Conservation (phyloP, 1,284 basidiomycete species). For the Tylopilus sp. region DNA sequence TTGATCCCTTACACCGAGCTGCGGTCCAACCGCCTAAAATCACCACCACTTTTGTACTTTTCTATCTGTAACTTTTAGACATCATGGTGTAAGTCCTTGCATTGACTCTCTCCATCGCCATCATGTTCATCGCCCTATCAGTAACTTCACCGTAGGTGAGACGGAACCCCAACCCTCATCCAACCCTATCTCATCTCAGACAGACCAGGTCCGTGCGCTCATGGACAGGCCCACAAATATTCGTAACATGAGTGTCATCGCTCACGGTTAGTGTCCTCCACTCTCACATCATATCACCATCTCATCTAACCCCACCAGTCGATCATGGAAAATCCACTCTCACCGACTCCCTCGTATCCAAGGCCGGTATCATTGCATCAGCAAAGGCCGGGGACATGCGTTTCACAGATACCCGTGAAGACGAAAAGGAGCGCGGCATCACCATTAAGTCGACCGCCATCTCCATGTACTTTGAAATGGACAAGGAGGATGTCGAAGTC, state of each 20-base stretch:
- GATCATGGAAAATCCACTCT: constrained; percentile 99
- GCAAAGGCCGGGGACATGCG: constrained; percentile 97
- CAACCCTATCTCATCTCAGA: constrained; percentile 16
- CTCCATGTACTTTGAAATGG: constrained; percentile 98
- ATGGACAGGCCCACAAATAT: constrained; percentile 94
- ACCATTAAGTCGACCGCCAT: constrained; percentile 99
- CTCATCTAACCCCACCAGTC: constrained; percentile 53
- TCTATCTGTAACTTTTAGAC: constrained; percentile 46
- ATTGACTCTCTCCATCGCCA: constrained; percentile 10
- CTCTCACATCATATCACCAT: constrained; percentile 13
- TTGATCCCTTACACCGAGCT: constrained; percentile 14
- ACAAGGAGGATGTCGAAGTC: constrained; percentile 81
- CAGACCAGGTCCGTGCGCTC: constrained; percentile 86
- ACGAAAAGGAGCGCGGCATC: constrained; percentile 99
- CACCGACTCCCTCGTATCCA: constrained; percentile 98
- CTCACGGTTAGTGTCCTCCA: constrained; percentile 66
- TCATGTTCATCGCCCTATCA: constrained; percentile 46
- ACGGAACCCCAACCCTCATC: not conserved
- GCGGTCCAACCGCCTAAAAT: constrained; percentile 19
- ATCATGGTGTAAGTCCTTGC: constrained; percentile 71
- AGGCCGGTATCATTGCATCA: constrained; percentile 98
- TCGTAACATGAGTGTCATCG: constrained; percentile 99
- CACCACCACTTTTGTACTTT: constrained; percentile 32
- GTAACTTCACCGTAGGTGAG: constrained; percentile 87
- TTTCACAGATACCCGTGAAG: constrained; percentile 96